These are phyloP conservation scores for Colletotrichum euphorbiae DNA, from an alignment of 2,329 filamentous ascomycete genomes.

Conservation along the genomic window DNA sequence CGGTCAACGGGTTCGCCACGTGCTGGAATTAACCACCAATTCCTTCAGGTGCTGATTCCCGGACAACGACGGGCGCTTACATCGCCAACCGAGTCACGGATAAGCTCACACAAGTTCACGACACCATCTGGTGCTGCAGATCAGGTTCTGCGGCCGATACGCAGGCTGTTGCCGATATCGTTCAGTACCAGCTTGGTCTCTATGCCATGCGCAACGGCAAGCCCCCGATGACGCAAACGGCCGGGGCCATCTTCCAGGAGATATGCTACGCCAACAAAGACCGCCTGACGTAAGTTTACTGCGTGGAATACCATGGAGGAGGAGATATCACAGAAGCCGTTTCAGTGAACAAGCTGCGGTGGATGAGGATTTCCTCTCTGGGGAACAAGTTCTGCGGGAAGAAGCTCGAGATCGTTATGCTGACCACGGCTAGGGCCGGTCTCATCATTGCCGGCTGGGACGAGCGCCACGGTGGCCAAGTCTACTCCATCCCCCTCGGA, in stretches of 20 bases:
- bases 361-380: too few relatives aligned
- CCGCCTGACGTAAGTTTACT: constrained; percentile 75
- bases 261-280: constrained; percentile 99
- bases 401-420: not conserved
- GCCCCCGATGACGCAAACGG: constrained; percentile 92
- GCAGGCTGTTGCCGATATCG: constrained; percentile 97
- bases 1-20: too few relatives aligned
- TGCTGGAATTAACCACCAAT: not conserved
- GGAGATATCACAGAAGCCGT: too few relatives aligned
- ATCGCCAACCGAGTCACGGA: constrained; percentile 99
- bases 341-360: too few relatives aligned
- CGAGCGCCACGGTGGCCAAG: constrained; percentile 92
- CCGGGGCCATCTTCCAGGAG: constrained; percentile 96
- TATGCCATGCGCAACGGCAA: constrained; percentile 92
- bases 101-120: constrained; percentile 98
- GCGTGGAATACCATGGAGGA: not conserved
- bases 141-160: constrained; percentile 98
- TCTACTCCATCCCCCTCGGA: constrained; percentile 96
- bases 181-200: constrained; percentile 94
- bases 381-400: too few relatives aligned
- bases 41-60: constrained; percentile 83
- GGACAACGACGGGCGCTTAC: constrained; percentile 97
- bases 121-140: constrained; percentile 99
- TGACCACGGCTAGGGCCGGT: constrained; percentile 70
- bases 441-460: constrained; percentile 99